These are phyloP conservation scores for Buddleja alternifolia DNA, from an alignment of 257 asterid genomes.

Conservation along the genomic window DNA sequence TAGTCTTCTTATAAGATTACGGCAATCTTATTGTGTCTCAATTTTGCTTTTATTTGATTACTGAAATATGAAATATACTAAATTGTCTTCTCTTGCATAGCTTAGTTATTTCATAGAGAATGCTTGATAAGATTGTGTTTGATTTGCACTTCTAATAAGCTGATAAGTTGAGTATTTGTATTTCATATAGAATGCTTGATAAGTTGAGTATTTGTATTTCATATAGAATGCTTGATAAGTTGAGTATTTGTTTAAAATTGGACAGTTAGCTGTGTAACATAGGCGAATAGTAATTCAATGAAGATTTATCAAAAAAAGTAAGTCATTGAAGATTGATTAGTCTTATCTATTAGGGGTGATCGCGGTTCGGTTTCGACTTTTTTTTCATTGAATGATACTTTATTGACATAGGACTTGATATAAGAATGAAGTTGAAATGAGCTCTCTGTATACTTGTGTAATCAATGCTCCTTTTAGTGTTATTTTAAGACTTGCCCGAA, in stretches of 20 bases:
- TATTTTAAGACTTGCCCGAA: not conserved
- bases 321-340: too few relatives aligned
- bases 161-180: too few relatives aligned
- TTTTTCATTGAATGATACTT: too few relatives aligned
- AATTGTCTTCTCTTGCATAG: not conserved
- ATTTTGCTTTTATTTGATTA: not conserved
- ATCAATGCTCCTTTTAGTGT: not conserved
- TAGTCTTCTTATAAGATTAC: not conserved
- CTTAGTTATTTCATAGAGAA: slow-evolving; percentile 5
- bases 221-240: too few relatives aligned
- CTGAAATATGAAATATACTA: not conserved
- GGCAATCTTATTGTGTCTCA: not conserved
- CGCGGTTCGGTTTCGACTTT: too few relatives aligned
- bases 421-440: not conserved
- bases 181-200: too few relatives aligned
- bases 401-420: not conserved
- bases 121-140: not conserved
- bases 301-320: too few relatives aligned
- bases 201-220: too few relatives aligned
- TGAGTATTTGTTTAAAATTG: too few relatives aligned
- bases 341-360: too few relatives aligned
- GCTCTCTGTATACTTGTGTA: not conserved
- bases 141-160: not conserved
- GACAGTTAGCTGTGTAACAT: too few relatives aligned
- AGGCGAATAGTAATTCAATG: too few relatives aligned